These are phyloP conservation scores for Fusarium sp. DNA, from an alignment of 2,329 filamentous ascomycete species.

Conservation along the genomic window DNA sequence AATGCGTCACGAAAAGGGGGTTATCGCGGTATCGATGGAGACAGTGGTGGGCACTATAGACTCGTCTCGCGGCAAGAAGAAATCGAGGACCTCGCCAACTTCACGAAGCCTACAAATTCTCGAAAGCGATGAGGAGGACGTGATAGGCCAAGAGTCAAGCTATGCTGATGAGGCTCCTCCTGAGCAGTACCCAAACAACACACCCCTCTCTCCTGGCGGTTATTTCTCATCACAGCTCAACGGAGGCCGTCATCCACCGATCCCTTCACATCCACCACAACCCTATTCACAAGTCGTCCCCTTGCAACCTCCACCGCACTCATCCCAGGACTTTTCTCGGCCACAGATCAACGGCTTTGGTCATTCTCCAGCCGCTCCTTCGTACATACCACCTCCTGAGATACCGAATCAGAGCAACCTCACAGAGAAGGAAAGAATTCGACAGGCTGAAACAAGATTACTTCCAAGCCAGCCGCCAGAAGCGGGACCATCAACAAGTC, in stretches of 20 bases:
- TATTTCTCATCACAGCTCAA: constrained; percentile 54
- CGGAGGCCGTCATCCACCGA: constrained; percentile 54
- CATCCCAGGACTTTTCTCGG: constrained; percentile 24
- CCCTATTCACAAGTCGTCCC: constrained; percentile 55
- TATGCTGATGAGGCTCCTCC: constrained; percentile 43
- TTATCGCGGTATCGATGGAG: constrained; percentile 90
- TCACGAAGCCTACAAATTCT: constrained; percentile 49
- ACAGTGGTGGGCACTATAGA: constrained; percentile 90
- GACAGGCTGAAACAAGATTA: constrained; percentile 82
- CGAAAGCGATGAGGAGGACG: constrained; percentile 54
- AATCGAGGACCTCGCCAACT: constrained; percentile 44
- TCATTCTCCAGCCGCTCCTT: constrained; percentile 48
- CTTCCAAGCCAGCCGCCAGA: constrained; percentile 81
- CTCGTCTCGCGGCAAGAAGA: constrained; percentile 64
- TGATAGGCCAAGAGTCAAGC: constrained; percentile 39
- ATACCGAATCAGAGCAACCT: constrained; percentile 72
- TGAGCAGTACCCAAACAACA: constrained; percentile 36
- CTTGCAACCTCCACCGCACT: constrained; percentile 31
- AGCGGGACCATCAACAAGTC: constrained; percentile 47
- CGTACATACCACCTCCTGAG: constrained; percentile 73
- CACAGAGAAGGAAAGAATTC: constrained; percentile 86
- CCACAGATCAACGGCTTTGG: constrained; percentile 36
- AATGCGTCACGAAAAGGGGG: constrained; percentile 89
- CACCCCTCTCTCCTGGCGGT: constrained; percentile 40
- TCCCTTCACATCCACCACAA: constrained; percentile 42